A percentile compares a stretch with the other conserved stretches of the same genome.
These are phyloP conservation scores for Solanum chaucha DNA, from an alignment of 257 asterid genomes.

Conservation along the genomic window DNA sequence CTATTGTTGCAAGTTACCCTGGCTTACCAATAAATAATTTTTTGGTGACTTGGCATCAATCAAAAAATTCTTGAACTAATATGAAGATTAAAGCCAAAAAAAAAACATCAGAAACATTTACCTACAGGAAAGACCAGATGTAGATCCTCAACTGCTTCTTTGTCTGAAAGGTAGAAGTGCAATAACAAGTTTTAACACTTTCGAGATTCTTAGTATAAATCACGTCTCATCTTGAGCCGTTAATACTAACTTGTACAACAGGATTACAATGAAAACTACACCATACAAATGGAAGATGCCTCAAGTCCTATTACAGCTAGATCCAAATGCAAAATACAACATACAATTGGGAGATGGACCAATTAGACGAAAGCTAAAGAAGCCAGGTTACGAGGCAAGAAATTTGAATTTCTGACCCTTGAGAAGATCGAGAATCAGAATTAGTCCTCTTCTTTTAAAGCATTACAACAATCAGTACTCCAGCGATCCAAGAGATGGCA, in stretches of 20 bases:
- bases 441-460: background rate
- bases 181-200: background rate
- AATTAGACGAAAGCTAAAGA: background rate
- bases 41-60: too few species aligned
- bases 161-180: background rate
- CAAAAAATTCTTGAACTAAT: too few species aligned
- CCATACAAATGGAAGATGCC: background rate
- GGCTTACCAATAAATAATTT: too few species aligned
- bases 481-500: constrained; percentile 65
- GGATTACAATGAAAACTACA: background rate
- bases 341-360: constrained; percentile 3
- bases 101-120: background rate
- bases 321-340: background rate
- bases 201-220: background rate
- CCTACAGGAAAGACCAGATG: background rate
- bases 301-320: background rate
- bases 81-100: too few species aligned
- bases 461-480: constrained; percentile 32
- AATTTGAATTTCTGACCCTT: background rate
- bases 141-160: background rate
- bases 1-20: too few species aligned
- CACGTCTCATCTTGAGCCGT: background rate
- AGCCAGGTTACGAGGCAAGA: background rate
- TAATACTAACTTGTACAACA: background rate
- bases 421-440: background rate